These are phyloP conservation scores for Magnaporthiopsis incrustans DNA, from an alignment of 2,329 filamentous ascomycete species.

Conservation along the genomic window DNA sequence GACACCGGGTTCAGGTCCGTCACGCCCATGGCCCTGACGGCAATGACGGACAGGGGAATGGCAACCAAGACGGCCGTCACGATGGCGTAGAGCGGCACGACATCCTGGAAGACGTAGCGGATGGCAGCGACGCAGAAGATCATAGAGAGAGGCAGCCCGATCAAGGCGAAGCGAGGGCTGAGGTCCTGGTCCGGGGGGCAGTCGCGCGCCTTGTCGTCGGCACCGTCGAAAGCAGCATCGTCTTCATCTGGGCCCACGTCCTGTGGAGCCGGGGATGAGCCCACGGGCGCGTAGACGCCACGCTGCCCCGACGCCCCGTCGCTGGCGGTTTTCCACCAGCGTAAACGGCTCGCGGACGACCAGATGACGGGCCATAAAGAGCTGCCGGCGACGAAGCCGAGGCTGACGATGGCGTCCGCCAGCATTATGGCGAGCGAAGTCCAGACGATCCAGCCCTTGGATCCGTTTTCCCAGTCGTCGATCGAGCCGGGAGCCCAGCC, in stretches of 20 bases:
- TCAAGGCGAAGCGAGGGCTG: constrained; percentile 57
- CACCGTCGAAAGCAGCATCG: neutral
- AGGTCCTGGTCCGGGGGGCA: constrained; percentile 80
- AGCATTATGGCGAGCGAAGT: constrained; percentile 94
- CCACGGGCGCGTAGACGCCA: neutral
- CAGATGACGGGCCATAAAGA: constrained; percentile 10
- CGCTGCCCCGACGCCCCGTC: neutral
- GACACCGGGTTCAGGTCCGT: constrained; percentile 95
- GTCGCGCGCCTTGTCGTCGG: constrained; percentile 52
- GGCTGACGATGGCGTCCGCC: constrained; percentile 80
- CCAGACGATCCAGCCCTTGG: constrained; percentile 99
- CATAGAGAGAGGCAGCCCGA: constrained; percentile 72
- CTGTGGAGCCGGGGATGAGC: neutral
- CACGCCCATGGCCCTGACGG: constrained; percentile 54
- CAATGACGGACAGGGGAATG: constrained; percentile 68
- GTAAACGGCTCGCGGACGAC: neutral
- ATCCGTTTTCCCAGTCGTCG: constrained; percentile 82
- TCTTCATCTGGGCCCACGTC: neutral
- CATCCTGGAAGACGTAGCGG: constrained; percentile 64
- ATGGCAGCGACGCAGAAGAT: constrained; percentile 74
- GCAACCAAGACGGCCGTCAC: constrained; percentile 77
- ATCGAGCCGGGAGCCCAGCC: constrained; percentile 89
- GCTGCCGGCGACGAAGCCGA: constrained; percentile 67
- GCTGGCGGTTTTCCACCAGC: neutral
- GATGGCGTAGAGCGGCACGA: constrained; percentile 72